These are phyloP conservation scores for Symbiodinium pilosum DNA, from an alignment of 73 alveolate genomes.

Conservation along the genomic window DNA sequence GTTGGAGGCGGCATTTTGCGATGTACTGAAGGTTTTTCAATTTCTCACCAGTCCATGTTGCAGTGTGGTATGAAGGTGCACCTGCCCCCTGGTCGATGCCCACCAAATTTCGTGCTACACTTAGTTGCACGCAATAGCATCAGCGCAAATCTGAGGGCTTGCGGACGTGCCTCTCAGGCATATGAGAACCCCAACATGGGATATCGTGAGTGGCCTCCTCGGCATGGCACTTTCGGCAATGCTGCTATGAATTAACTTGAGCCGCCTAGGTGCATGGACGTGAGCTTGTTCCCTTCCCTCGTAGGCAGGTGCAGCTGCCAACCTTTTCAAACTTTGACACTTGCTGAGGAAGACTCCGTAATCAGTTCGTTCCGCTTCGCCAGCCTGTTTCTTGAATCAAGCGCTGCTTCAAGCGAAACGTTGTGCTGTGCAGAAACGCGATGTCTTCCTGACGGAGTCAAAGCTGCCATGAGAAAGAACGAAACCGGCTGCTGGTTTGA, in stretches of 20 bases:
- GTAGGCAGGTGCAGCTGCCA: background rate
- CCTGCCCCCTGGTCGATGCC: constrained; percentile 37
- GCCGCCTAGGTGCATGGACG: background rate
- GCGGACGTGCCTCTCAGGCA: background rate
- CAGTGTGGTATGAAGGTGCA: background rate
- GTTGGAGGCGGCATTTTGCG: background rate
- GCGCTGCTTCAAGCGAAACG: too few relatives aligned
- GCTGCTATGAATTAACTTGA: background rate
- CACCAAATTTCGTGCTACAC: constrained; percentile 34
- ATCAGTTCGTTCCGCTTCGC: too few relatives aligned
- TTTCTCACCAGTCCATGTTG: too few relatives aligned
- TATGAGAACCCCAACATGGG: background rate
- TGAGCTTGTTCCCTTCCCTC: background rate
- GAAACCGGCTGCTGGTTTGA: constrained; percentile 60
- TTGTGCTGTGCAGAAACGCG: constrained; percentile 11
- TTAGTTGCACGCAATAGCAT: background rate
- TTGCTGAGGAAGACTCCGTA: too few relatives aligned
- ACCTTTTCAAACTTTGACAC: too few relatives aligned
- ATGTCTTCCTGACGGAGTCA: constrained; percentile 31
- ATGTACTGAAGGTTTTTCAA: background rate
- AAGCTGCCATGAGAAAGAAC: constrained; percentile 21
- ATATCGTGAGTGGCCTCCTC: background rate
- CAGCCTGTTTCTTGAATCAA: too few relatives aligned
- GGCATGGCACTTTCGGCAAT: background rate
- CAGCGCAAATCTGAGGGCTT: background rate